phyloP scores from a whole-genome alignment of 805 yeast species.

The Candida dajiaensis region DNA sequence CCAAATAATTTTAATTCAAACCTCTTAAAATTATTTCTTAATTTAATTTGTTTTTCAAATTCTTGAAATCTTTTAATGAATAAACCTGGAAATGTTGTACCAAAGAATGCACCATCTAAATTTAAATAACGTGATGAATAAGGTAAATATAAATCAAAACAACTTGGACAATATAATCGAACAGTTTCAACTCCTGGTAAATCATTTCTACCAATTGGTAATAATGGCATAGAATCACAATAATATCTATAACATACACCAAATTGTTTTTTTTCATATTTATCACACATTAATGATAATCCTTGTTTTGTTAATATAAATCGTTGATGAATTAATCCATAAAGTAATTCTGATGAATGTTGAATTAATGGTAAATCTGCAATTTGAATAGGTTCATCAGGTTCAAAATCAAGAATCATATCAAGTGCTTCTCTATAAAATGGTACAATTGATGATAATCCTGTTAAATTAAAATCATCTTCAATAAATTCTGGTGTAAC shows the following conservation, averaged over 20 bases:
- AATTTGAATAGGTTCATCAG: slow-evolving; percentile 46
- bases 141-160: slow-evolving; percentile 87
- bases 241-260: slow-evolving; percentile 88
- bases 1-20: slow-evolving; percentile 82
- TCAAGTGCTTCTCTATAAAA: slow-evolving; percentile 89
- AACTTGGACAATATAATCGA: slow-evolving; percentile 88
- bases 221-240: slow-evolving; percentile 84
- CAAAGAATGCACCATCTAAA: slow-evolving; percentile 95
- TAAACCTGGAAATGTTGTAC: slow-evolving; percentile 91
- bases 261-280: slow-evolving; percentile 82
- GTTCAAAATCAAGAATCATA: slow-evolving; percentile 76
- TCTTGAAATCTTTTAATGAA: slow-evolving; percentile 91
- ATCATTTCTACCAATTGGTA: slow-evolving; percentile 91
- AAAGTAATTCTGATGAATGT: slow-evolving; percentile 85
- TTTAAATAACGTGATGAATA: slow-evolving; percentile 79
- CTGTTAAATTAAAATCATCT: slow-evolving; percentile 94
- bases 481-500: slow-evolving; percentile 90
- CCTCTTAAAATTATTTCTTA: slow-evolving; percentile 40
- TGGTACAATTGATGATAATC: slow-evolving; percentile 79
- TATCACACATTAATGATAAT: slow-evolving; percentile 85
- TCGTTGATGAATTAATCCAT: slow-evolving; percentile 92
- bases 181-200: slow-evolving; percentile 90
- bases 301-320: slow-evolving; percentile 88
- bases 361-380: slow-evolving; percentile 73
- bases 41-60: slow-evolving; percentile 67